phyloP scores from a whole-genome alignment of 768 basidiomycete species.

The Termitomyces sp. region DNA sequence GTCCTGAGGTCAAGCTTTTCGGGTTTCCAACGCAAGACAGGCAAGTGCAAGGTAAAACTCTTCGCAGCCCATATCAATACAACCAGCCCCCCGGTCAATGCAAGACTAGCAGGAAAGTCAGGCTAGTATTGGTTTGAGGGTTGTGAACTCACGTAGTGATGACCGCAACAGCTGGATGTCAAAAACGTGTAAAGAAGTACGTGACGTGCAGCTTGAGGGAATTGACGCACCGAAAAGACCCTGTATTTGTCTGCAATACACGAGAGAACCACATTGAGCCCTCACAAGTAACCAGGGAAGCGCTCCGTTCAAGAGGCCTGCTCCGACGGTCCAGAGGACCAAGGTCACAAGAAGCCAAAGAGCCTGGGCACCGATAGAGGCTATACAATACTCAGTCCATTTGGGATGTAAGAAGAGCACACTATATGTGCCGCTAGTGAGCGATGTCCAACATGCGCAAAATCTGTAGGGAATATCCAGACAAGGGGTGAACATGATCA shows the following conservation, averaged over 20 bases:
- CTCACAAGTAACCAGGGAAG: constrained; percentile 38
- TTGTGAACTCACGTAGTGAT: constrained; percentile 37
- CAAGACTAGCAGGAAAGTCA: constrained; percentile 27
- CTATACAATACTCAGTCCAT: constrained; percentile 47
- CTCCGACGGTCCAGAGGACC: constrained; percentile 56
- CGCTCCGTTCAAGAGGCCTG: constrained; percentile 45
- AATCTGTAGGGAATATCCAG: constrained; percentile 32
- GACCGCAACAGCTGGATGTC: constrained; percentile 37
- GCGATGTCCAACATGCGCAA: constrained; percentile 53
- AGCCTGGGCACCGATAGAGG: constrained; percentile 54
- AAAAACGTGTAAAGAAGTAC: neutral
- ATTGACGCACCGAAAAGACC: constrained; percentile 42
- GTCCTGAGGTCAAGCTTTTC: neutral
- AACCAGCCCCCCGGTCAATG: constrained; percentile 43
- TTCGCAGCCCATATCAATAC: constrained; percentile 46
- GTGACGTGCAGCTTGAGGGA: neutral
- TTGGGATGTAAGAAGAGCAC: constrained; percentile 56
- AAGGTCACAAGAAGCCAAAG: constrained; percentile 57
- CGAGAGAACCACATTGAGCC: constrained; percentile 34
- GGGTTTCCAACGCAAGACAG: neutral
- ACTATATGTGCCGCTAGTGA: constrained; percentile 47
- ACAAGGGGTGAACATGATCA: neutral
- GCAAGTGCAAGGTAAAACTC: constrained; percentile 30
- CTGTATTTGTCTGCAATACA: constrained; percentile 55
- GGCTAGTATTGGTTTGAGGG: neutral